A percentile compares a stretch with the other conserved stretches of the same genome.
phyloP scores from a whole-genome alignment of 2,329 filamentous ascomycete genomes.

The Pseudogymnoascus sp. region DNA sequence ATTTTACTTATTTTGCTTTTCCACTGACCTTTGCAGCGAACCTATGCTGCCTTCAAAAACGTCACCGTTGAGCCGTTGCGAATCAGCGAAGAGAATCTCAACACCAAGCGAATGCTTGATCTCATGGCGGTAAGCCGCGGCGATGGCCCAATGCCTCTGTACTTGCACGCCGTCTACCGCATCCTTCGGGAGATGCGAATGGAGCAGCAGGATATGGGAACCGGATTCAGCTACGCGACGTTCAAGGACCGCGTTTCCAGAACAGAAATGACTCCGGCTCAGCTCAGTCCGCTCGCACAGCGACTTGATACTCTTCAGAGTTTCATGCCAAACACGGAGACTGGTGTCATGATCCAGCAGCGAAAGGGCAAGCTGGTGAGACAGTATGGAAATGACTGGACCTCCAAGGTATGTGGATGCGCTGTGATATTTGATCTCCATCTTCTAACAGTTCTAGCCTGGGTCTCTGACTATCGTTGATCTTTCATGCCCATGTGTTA shows the following conservation, averaged over 20 bases:
- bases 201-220: slow-evolving; percentile 24
- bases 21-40: slow-evolving; percentile 11
- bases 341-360: not conserved
- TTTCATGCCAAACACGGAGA: slow-evolving; percentile 41
- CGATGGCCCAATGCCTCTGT: slow-evolving; percentile 37
- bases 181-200: slow-evolving; percentile 44
- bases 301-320: slow-evolving; percentile 55
- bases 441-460: slow-evolving; percentile 21
- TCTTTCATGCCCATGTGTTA: slow-evolving; percentile 63
- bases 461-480: slow-evolving; percentile 59
- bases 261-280: slow-evolving; percentile 36
- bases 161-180: slow-evolving; percentile 38
- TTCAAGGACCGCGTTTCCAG: slow-evolving; percentile 33
- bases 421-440: not conserved
- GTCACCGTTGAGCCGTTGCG: slow-evolving; percentile 37
- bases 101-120: slow-evolving; percentile 42
- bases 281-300: slow-evolving; percentile 47
- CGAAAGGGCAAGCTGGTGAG: not conserved
- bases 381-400: slow-evolving; percentile 19
- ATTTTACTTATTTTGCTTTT: not conserved
- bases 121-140: slow-evolving; percentile 42
- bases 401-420: slow-evolving; percentile 12
- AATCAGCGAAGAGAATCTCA: slow-evolving; percentile 40
- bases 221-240: slow-evolving; percentile 35
- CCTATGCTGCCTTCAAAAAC: slow-evolving; percentile 32